Base-by-base conservation (phyloP, 768 basidiomycete genomes). In the Lactarius evosmus region DNA sequence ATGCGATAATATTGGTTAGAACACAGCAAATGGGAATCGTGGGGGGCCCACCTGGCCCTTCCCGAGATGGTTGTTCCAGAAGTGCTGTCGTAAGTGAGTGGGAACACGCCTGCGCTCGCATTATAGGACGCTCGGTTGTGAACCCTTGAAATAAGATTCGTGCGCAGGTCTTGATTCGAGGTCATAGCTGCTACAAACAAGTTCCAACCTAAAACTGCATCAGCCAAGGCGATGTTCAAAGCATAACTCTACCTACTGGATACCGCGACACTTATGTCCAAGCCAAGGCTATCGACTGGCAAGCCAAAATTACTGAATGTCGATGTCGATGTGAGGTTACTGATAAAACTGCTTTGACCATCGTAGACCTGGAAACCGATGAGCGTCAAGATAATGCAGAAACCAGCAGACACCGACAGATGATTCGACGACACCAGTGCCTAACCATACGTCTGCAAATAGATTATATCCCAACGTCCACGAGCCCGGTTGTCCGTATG, bases 321-420 rank as follows among this genome's bases (percentile, higher is more conserved):
- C 22, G 46, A 49, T 36, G 12, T 7, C 4, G 7, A 19, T 54
- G 16, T 6, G 32, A 32, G 2, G 72, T 72, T 77, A 69, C 85
- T 84, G 56, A 86, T 62, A 30, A 82, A 70, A 55, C 78, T 81
- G 60, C 87, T 84, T 4, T 77, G 67, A 19, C 85, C 86, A 3
- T 77, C 78, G 72, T 80, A 87, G 58, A 88, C 46, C 46, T 49
- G n/a, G 46, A 27, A 14, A 25, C 11, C 4, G 6, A 25, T 25
- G 17, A 40, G 19, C 40, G 16, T 17, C 16, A 19, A 40, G 6
- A 19, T 7, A 19, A 40, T 0, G 19, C 6, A 17, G 17, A 40
- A 40, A 40, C 19, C 17, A 19, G 7, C 6, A 19, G 40, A 40
- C 16, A 38, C 40, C 7, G 22, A 46, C 44, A 5, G 44, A 46